Evolutionary conservation across 1,284 basidiomycete genomes (phyloP).

Genomic region (Naganishia albida): DNA sequence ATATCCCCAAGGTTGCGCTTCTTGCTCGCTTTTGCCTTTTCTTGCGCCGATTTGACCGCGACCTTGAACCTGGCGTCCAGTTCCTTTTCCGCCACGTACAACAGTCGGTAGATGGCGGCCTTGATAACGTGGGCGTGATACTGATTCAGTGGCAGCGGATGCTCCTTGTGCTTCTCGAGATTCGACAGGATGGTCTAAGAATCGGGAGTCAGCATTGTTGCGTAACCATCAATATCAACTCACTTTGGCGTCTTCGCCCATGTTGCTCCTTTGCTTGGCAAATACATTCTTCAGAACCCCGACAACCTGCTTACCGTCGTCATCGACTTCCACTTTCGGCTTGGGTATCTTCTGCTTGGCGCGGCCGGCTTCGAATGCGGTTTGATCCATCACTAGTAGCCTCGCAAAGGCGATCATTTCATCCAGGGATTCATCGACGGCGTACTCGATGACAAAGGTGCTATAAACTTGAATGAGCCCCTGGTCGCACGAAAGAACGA

Average conservation of each 20-base stretch:
- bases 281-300: constrained; percentile 59
- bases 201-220: neutral
- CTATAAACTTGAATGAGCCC: constrained; percentile 15
- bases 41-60: constrained; percentile 14
- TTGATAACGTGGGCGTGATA: constrained; percentile 28
- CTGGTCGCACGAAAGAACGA: too few relatives aligned
- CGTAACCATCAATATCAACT: neutral
- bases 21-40: constrained; percentile 21
- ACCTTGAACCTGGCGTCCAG: constrained; percentile 17
- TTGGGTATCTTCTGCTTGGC: constrained; percentile 78
- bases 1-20: constrained; percentile 9
- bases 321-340: constrained; percentile 61
- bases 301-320: constrained; percentile 43
- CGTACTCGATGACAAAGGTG: constrained; percentile 66
- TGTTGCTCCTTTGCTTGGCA: constrained; percentile 41
- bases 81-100: constrained; percentile 11
- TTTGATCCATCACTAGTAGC: constrained; percentile 63
- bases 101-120: constrained; percentile 17
- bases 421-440: constrained; percentile 62
- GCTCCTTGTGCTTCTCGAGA: constrained; percentile 11
- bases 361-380: constrained; percentile 67
- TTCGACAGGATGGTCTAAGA: constrained; percentile 3
- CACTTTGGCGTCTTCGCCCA: constrained; percentile 13
- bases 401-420: constrained; percentile 70
- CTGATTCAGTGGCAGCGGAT: constrained; percentile 44